Evolutionary conservation across 2,329 filamentous ascomycete species (phyloP), one percentile per base, ranked within the genome.

Genomic region (Xylariaceae sp.): DNA sequence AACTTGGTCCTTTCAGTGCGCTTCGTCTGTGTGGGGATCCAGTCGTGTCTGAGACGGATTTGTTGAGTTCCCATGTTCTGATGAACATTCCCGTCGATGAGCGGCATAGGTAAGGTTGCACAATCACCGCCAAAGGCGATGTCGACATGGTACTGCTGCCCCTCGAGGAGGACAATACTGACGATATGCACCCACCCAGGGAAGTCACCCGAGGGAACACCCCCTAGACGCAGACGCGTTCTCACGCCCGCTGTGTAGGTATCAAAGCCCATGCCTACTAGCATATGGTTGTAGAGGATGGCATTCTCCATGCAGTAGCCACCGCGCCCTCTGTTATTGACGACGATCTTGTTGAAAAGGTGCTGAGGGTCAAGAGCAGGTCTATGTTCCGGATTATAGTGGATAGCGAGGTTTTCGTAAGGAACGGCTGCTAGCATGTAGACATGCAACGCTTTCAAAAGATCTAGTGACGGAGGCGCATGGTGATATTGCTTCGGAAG

Each of bases 71-170:
- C 79, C 19, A 84, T 71, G 63, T 82, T 80, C 51, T 66, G 60
- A 48, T 73, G 71, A 9, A 74, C 65, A 13, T 68, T 63, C 10
- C 69, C 69, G 13, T 75, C 69, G 17, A 73, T 63, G 1, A 89
- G 69, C 1, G 75, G 76, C 36, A 88, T 66, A 6, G 85, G 84
- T 14, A 69, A 68, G 1, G 79, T 84, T 2, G 83, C 74, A 7
- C 81, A 80, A 60, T 84, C 80, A 17, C 80, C 81, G 43, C 86
- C 86, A 61, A 88, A 88, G 5, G 78, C 82, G 11, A 85, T 80
- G 63, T 89, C 86, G 10, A 82, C 66, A 61, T 78, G 69, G 67
- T 78, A 84, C 51, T 73, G 70, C 28, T 74, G 73, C 38, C 71
- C 71, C 6, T 73, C 63, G 33, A 88, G 71, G 1, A 75, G 79